These are phyloP conservation scores for Fusarium praegraminearum DNA, from an alignment of 2,329 filamentous ascomycete genomes.

Conservation along the genomic window DNA sequence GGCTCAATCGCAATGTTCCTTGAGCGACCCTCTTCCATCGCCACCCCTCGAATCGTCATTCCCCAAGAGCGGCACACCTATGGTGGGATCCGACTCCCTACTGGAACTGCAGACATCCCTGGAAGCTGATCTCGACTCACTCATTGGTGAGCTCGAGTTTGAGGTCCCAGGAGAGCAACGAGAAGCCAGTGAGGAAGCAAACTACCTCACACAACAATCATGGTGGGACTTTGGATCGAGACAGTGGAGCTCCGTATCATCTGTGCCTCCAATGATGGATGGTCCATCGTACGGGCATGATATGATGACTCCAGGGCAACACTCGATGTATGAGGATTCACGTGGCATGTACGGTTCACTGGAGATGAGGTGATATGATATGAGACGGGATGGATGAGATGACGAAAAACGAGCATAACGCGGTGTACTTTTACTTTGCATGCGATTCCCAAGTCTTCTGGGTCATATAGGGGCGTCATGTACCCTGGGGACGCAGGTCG, in stretches of 20 bases:
- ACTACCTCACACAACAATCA: conserved; percentile 28
- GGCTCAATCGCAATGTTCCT: conserved; percentile 59
- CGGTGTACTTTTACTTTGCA: conserved; percentile 21
- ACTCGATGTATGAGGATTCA: conserved; percentile 31
- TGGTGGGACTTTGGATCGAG: conserved; percentile 36
- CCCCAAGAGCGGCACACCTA: conserved; percentile 61
- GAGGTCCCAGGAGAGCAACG: conserved; percentile 35
- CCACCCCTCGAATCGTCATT: conserved; percentile 65
- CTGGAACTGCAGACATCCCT: conserved; percentile 39
- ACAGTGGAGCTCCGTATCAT: conserved; percentile 37
- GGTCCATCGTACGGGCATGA: conserved; percentile 29
- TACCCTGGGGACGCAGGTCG: conserved; percentile 29
- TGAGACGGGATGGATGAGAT: conserved; percentile 15
- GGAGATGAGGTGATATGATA: not conserved
- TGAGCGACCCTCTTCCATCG: conserved; percentile 61
- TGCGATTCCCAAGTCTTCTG: conserved; percentile 19
- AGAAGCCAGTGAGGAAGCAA: conserved; percentile 21
- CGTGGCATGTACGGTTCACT: conserved; percentile 33
- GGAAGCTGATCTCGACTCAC: conserved; percentile 39
- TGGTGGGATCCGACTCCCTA: conserved; percentile 31
- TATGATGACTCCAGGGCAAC: conserved; percentile 22
- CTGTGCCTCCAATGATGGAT: conserved; percentile 27
- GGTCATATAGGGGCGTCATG: conserved; percentile 11
- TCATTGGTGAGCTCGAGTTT: conserved; percentile 40
- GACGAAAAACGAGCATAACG: conserved; percentile 2